These are phyloP conservation scores for Xylaria arbuscula DNA, from an alignment of 2,329 filamentous ascomycete genomes.

Conservation along the genomic window DNA sequence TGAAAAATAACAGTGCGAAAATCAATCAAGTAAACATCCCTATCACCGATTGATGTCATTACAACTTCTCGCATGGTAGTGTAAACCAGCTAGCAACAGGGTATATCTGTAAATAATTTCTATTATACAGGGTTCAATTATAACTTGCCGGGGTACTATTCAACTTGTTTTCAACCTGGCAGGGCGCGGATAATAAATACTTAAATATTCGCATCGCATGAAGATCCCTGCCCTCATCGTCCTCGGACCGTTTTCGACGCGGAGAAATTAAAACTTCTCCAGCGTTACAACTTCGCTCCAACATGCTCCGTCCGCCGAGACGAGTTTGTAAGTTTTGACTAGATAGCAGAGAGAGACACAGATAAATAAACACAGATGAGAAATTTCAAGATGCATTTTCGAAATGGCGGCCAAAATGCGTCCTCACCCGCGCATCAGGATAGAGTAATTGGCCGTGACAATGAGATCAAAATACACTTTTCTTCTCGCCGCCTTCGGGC, in stretches of 20 bases:
- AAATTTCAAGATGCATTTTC: background rate
- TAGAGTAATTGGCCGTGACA: background rate
- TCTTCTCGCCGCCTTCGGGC: slow-evolving; percentile 17
- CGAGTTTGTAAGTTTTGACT: background rate
- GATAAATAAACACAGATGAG: slow-evolving; percentile 16
- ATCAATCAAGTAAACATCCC: background rate
- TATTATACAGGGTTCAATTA: too few relatives aligned
- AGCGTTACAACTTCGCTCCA: slow-evolving; percentile 18
- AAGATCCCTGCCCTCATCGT: slow-evolving; percentile 11
- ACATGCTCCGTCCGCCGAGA: slow-evolving; percentile 29
- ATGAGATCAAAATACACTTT: slow-evolving; percentile 22
- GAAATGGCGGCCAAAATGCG: slow-evolving; percentile 5
- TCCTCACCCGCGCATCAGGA: background rate
- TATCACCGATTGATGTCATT: background rate
- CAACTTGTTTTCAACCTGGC: background rate
- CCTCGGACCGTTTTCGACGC: slow-evolving; percentile 2
- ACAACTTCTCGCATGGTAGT: background rate
- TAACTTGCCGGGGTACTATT: background rate
- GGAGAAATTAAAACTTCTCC: slow-evolving; percentile 30
- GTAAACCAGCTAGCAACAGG: background rate
- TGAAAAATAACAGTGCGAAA: background rate
- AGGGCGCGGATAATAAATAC: background rate
- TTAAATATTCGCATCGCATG: background rate
- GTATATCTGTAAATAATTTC: too few relatives aligned
- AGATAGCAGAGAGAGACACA: background rate